Evolutionary conservation across 805 yeast genomes (phyloP).

Genomic region (Lipomyces mesembrius): DNA sequence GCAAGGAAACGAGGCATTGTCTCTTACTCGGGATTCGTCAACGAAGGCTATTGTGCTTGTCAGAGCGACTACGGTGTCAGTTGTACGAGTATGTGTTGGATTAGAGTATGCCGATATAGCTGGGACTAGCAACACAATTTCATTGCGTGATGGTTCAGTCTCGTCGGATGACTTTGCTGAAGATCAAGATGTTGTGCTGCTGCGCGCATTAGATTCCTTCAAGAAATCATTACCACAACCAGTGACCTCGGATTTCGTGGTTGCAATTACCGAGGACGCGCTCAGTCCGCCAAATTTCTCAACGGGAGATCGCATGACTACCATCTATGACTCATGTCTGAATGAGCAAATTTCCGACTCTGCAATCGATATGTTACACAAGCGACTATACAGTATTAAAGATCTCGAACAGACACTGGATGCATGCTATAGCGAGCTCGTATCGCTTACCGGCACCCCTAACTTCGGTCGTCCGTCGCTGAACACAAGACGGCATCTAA

Average conservation of each 20-base stretch:
- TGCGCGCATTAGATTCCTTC: slow-evolving; percentile 50
- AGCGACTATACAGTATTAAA: slow-evolving; percentile 19
- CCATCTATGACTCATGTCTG: slow-evolving; percentile 29
- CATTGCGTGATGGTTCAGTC: not conserved
- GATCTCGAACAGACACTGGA: slow-evolving; percentile 29
- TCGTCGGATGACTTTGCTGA: not conserved
- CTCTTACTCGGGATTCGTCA: slow-evolving; percentile 51
- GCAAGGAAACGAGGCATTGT: slow-evolving; percentile 62
- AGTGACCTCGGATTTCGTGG: slow-evolving; percentile 46
- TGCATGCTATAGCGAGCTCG: slow-evolving; percentile 15
- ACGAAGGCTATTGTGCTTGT: slow-evolving; percentile 44
- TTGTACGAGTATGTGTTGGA: slow-evolving; percentile 46
- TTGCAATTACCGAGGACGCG: slow-evolving; percentile 48
- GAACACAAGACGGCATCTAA: slow-evolving; percentile 18
- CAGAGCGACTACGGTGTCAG: slow-evolving; percentile 48
- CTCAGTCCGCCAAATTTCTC: slow-evolving; percentile 27
- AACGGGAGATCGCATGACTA: slow-evolving; percentile 32
- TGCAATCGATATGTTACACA: slow-evolving; percentile 32
- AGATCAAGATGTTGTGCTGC: slow-evolving; percentile 36
- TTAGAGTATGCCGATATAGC: slow-evolving; percentile 44
- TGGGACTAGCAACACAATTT: slow-evolving; percentile 34
- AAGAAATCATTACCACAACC: slow-evolving; percentile 49
- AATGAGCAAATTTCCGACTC: slow-evolving; percentile 34
- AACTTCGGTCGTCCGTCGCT: slow-evolving; percentile 18
- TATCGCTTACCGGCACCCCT: slow-evolving; percentile 5